These are phyloP conservation scores for Boletus subcaerulescens DNA, from an alignment of 768 basidiomycete genomes.

Conservation along the genomic window DNA sequence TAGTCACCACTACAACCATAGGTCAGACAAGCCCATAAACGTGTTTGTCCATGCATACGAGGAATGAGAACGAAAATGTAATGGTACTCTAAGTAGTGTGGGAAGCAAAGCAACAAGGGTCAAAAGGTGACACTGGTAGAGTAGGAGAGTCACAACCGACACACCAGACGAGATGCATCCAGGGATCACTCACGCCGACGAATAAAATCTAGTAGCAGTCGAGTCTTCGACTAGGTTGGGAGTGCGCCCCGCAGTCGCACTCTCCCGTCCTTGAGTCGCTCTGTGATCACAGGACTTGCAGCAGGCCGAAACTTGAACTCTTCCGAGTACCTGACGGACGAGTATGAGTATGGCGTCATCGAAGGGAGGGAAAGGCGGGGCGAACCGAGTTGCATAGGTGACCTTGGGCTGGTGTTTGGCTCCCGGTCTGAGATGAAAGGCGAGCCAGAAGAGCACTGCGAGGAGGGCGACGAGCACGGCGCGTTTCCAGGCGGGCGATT, in stretches of 20 bases:
- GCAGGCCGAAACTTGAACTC: conserved; percentile 82
- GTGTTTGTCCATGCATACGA: background rate
- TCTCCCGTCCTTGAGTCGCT: conserved; percentile 68
- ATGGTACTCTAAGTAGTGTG: background rate
- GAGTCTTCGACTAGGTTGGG: conserved; percentile 25
- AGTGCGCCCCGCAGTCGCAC: conserved; percentile 67
- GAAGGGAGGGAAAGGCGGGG: background rate
- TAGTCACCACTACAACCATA: background rate
- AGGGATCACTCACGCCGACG: background rate
- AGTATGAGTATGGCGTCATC: background rate
- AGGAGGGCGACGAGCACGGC: conserved; percentile 41
- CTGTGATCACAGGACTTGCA: conserved; percentile 80
- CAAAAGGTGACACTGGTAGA: background rate
- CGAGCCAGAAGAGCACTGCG: conserved; percentile 44
- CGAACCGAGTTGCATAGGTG: conserved; percentile 63
- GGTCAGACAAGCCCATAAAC: background rate
- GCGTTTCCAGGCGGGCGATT: conserved; percentile 47
- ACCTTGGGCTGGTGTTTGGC: conserved; percentile 39
- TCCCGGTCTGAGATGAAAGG: conserved; percentile 31
- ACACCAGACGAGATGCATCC: background rate
- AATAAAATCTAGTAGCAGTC: background rate
- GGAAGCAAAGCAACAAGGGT: background rate
- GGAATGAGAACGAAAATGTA: background rate
- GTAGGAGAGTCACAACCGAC: background rate
- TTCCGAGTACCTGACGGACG: conserved; percentile 66